Evolutionary conservation across 495 filamentous ascomycete species (phyloP), one percentile per base, ranked within the genome.

Genomic region (Talaromyces liani): DNA sequence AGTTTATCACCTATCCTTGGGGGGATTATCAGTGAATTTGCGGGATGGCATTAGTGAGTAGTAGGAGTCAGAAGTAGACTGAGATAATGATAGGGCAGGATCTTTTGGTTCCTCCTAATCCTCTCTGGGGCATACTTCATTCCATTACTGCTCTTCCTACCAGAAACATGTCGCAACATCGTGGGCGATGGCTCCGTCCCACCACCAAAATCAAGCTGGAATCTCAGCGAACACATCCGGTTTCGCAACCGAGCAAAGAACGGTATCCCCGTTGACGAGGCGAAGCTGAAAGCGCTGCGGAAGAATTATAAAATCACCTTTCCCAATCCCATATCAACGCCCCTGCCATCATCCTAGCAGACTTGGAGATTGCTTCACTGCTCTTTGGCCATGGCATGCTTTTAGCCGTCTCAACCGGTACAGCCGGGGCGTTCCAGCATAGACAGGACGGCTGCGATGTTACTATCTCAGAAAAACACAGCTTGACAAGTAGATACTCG

Each of bases 71-170:
- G n/a, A n/a, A n/a, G n/a, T n/a, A n/a, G n/a, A n/a, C n/a, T n/a
- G n/a, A n/a, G n/a, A n/a, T n/a, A n/a, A n/a, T n/a, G n/a, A n/a
- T n/a, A 45, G n/a, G 5, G 39, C 39, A 45, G n/a, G 39, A 45
- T 45, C 45, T 94, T 93, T 69, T 92, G 88, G 88, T 88, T 92
- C 65, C 77, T 90, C 8, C 76, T 80, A 39, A 87, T 90, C 47
- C 64, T 84, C 25, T 75, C 80, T 6, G 79, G 71, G 0, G 70
- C 73, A 0, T 75, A 73, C 49, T 70, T 76, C 36, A 7, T 74
- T 9, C 63, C 68, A 0, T 61, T 80, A 7, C n/a, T 68, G 0
- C 57, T 77, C 0, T 70, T 73, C 62, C 71, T 81, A 25, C 79
- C 79, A 0, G 79, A 82, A 61, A 82, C 79, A 2, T 70, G 70